Percentiles rank a stretch among this genome's conserved stretches.
These are phyloP conservation scores for Aspergillus egyptiacus DNA, from an alignment of 495 filamentous ascomycete species.

Conservation along the genomic window DNA sequence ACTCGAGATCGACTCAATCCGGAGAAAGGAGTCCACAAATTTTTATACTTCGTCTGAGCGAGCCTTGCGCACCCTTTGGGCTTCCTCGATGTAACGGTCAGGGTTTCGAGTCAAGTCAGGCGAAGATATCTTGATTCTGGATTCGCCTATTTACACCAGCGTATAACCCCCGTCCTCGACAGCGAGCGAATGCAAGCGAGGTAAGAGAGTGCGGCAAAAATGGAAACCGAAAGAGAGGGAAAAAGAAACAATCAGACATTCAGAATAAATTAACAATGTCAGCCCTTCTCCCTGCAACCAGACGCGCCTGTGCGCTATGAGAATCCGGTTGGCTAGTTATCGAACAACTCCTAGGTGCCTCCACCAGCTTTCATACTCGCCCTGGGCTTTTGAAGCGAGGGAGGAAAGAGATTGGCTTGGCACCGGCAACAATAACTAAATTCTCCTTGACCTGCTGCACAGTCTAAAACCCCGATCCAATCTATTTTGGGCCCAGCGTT, in stretches of 20 bases:
- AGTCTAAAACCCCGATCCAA: slow-evolving; percentile 21
- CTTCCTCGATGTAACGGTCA: slow-evolving; percentile 21
- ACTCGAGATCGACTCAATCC: slow-evolving; percentile 8
- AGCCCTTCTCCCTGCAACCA: slow-evolving; percentile 15
- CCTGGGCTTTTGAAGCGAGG: slow-evolving; percentile 13
- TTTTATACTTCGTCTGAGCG: slow-evolving; percentile 21
- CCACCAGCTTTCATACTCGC: slow-evolving; percentile 13
- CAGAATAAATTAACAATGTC: slow-evolving; percentile 16
- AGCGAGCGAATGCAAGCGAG: slow-evolving; percentile 18
- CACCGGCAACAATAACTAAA: slow-evolving; percentile 13
- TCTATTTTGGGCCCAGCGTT: slow-evolving; percentile 23
- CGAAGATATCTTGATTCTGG: slow-evolving; percentile 19
- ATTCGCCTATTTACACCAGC: slow-evolving; percentile 23
- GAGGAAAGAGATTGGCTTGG: slow-evolving; percentile 6
- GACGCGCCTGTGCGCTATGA: slow-evolving; percentile 14
- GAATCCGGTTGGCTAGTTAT: slow-evolving; percentile 14
- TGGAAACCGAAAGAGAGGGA: slow-evolving; percentile 2
- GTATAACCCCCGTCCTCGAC: slow-evolving; percentile 12
- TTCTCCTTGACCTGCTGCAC: slow-evolving; percentile 17
- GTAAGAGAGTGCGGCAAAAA: slow-evolving; percentile 2
- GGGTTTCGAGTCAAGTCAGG: slow-evolving; percentile 17
- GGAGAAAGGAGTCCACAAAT: slow-evolving; percentile 19
- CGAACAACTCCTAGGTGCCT: slow-evolving; percentile 19
- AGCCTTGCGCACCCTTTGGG: slow-evolving; percentile 9
- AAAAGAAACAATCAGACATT: slow-evolving; percentile 5